Conservation (phyloP, 2,329 filamentous ascomycete species). For the Stemphylium beticola region DNA sequence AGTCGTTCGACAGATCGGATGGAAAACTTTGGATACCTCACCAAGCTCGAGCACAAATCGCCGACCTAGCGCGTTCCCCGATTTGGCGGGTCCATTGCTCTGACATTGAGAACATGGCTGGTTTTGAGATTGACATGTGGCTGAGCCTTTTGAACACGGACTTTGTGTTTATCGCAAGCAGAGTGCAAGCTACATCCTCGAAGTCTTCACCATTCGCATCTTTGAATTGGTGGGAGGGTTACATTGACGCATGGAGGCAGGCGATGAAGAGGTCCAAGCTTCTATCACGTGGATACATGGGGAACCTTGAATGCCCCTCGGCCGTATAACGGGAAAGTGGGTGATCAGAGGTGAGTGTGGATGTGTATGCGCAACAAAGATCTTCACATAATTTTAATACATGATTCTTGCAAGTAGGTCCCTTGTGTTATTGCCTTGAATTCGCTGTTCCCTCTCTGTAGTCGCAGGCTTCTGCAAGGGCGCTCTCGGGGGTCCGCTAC, state of each 20-base stretch:
- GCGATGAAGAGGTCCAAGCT: neutral
- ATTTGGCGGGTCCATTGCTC: conserved; percentile 16
- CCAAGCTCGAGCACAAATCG: conserved; percentile 25
- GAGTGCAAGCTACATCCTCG: neutral
- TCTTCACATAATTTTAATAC: neutral
- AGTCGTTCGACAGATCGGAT: conserved; percentile 25
- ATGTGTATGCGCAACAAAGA: neutral
- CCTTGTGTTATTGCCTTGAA: neutral
- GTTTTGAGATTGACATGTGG: neutral
- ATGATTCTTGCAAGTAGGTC: too few species aligned
- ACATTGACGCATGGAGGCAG: too few species aligned
- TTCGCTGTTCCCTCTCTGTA: neutral
- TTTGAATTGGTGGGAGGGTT: neutral
- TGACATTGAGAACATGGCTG: neutral
- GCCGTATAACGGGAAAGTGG: neutral
- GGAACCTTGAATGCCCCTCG: neutral
- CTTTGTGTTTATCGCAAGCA: neutral
- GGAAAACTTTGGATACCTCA: conserved; percentile 28
- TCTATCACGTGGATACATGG: conserved; percentile 2
- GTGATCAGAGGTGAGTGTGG: neutral
- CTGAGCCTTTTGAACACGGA: too few species aligned
- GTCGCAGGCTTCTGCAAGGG: neutral
- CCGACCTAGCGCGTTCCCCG: conserved; percentile 17
- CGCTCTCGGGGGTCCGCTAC: conserved; percentile 15
- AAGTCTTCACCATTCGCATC: neutral